These are phyloP conservation scores for Biscogniauxia mediterranea DNA, from an alignment of 2,329 filamentous ascomycete species.

Conservation along the genomic window DNA sequence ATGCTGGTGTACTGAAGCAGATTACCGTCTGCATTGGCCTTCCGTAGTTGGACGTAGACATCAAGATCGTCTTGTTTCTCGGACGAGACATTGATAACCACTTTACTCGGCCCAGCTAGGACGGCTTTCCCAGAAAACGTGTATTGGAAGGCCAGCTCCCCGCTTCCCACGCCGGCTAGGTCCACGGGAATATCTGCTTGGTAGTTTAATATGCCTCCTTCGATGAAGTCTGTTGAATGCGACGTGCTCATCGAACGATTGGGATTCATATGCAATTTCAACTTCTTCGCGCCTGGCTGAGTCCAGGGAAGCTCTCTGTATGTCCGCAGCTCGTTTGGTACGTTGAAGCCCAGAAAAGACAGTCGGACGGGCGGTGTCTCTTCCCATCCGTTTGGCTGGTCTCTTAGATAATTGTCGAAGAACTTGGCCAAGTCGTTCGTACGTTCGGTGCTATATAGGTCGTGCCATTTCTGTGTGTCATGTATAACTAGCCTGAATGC, in stretches of 20 bases:
- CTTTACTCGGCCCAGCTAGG: constrained; percentile 44
- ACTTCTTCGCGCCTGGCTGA: constrained; percentile 11
- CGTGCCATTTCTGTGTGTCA: constrained; percentile 43
- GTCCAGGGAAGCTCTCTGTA: constrained; percentile 16
- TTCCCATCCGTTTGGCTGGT: constrained; percentile 42
- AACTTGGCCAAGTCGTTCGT: constrained; percentile 38
- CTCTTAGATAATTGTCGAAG: constrained; percentile 44
- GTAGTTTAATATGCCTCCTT: not conserved
- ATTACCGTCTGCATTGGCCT: constrained; percentile 29
- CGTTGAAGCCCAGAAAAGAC: constrained; percentile 34
- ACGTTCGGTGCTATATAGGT: constrained; percentile 36
- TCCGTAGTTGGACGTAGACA: constrained; percentile 39
- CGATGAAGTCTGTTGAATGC: not conserved
- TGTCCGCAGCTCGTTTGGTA: constrained; percentile 27
- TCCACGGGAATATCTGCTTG: constrained; percentile 24
- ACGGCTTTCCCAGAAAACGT: constrained; percentile 36
- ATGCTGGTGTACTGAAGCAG: constrained; percentile 27
- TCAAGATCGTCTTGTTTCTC: constrained; percentile 40
- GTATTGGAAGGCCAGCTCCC: constrained; percentile 30
- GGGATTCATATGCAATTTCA: not conserved
- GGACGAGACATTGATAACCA: constrained; percentile 42
- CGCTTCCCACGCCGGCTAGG: constrained; percentile 24
- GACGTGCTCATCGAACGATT: not conserved
- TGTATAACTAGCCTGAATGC: constrained; percentile 32
- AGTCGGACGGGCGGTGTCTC: constrained; percentile 41